Base-by-base conservation (phyloP, 192 early-diverging fungal species). In the Coemansia sp. region DNA sequence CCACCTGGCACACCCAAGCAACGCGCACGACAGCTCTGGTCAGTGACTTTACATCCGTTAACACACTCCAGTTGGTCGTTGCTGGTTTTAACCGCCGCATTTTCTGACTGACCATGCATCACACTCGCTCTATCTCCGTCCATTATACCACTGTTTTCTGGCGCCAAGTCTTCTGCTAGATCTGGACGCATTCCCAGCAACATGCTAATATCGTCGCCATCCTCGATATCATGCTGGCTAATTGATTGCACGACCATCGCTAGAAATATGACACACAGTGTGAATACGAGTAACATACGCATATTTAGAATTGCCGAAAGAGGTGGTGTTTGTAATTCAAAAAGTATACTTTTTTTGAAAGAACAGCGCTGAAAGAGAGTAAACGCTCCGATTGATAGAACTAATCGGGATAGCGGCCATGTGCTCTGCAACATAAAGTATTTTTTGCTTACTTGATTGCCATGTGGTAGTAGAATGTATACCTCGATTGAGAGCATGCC, bases 1-100 rank as follows among this genome's bases (percentile, higher is more conserved):
- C 72, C 75, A 15, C 80, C 80, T 31, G 80, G 80, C 5, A 78
- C 80, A 0, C 80, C 80, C 65, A 83, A 52, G 40, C 80, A 83
- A n/a, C 75, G 57, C 7, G 80, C 80, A 0, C 70, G 69, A 57
- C 80, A 83, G 60, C 80, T 75, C 64, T 78, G 80, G 22, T 83
- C 80, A 1, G 75, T 67, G 13, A 31, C 55, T 6, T 60, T 62
- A 34, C 80, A 83, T 22, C 40, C 72, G 15, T 29, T 68, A 18
- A 83, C 52, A 24, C 80, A 83, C 18, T 60, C 80, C 1, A 67
- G 22, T 18, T 71, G 68, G 3, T 64, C 70, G 41, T 49, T 72
- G 24, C 18, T 41, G 18, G 47, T 65, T 15, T 62, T 43, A 5
- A 40, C 41, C 0, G 49, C 66, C 4, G 55, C 65, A 16, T 40